phyloP scores from a whole-genome alignment of 2,329 filamentous ascomycete species.

The Ascochyta lentis region DNA sequence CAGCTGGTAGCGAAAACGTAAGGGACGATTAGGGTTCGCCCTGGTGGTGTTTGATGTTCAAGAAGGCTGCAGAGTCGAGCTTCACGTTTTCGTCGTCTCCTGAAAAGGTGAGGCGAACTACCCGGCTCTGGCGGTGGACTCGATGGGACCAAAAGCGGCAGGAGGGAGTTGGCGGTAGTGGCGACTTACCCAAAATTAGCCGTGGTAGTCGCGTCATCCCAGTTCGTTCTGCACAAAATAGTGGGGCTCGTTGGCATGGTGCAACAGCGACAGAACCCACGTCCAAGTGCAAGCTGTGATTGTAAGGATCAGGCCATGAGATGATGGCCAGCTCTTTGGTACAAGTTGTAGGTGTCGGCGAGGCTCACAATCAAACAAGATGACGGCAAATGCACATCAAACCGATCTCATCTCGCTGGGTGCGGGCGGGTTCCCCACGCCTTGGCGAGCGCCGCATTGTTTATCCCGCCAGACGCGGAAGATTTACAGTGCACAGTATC shows the following conservation, averaged over 20 bases:
- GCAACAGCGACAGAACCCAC: constrained; percentile 24
- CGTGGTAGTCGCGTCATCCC: constrained; percentile 28
- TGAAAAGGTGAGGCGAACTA: constrained; percentile 10
- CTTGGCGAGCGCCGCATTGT: constrained; percentile 24
- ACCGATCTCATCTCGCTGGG: constrained; percentile 32
- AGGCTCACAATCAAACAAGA: constrained; percentile 22
- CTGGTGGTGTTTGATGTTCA: neutral
- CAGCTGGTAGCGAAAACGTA: neutral
- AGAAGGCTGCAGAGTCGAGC: neutral
- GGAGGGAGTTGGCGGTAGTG: constrained; percentile 21
- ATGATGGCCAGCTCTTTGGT: neutral
- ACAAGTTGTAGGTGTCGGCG: constrained; percentile 3
- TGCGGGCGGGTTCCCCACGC: constrained; percentile 30
- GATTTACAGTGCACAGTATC: neutral
- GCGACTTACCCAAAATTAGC: constrained; percentile 29
- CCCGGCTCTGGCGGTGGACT: constrained; percentile 12
- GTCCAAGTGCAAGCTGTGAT: constrained; percentile 11
- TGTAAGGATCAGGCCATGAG: constrained; percentile 14
- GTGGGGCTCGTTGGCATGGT: constrained; percentile 27
- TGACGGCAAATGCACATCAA: constrained; percentile 32
- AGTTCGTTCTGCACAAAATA: constrained; percentile 18
- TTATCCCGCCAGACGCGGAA: constrained; percentile 19
- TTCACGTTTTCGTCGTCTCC: neutral
- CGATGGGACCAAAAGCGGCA: constrained; percentile 21
- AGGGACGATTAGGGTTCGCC: neutral